Evolutionary conservation across 2,329 filamentous ascomycete genomes (phyloP), one percentile per base, ranked within the genome.

Genomic region (Aureobasidium sp.): DNA sequence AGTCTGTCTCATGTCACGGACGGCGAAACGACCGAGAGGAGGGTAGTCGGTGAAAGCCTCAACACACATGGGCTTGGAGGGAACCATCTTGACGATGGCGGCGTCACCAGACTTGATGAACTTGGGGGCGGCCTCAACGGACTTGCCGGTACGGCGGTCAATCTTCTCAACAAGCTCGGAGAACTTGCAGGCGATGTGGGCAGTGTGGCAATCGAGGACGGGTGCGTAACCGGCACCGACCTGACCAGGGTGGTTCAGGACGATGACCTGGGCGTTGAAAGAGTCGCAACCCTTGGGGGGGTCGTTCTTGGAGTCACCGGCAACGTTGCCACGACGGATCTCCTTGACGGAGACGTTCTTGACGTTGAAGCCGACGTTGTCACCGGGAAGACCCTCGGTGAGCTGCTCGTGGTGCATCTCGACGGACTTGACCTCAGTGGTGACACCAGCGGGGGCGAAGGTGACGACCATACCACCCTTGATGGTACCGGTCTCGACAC

Each of bases 311-410:
- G 90, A 93, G 91, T 99, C 94, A 91, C 91, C 91, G 75, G 90
- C 90, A 74, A 99, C 94, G 88, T 99, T 97, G 78, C 94, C 94
- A 96, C 94, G 94, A 82, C 94, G 94, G 78, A 99, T 96, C 81
- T 99, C 94, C 92, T 99, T 99, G 84, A 99, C 94, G 81, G 94
- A 97, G 76, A 99, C 94, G 94, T 99, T 99, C 92, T 99, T 99
- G 84, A 99, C 93, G 90, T 99, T 99, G 92, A 99, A 99, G 75
- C 94, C 94, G 80, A 99, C 94, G 86, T 99, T 99, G 90, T 99
- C 94, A 88, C 94, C 94, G 77, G 94, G 94, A 70, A 90, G 77
- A 90, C 94, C 94, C 86, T 96, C 88, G 70, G 78, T 66, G 73
- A 99, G 92, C 89, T 97, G 92, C 86, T 97, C 91, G 91, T 97